phyloP scores from a whole-genome alignment of 345 rosid genomes.

The Salix exigua region DNA sequence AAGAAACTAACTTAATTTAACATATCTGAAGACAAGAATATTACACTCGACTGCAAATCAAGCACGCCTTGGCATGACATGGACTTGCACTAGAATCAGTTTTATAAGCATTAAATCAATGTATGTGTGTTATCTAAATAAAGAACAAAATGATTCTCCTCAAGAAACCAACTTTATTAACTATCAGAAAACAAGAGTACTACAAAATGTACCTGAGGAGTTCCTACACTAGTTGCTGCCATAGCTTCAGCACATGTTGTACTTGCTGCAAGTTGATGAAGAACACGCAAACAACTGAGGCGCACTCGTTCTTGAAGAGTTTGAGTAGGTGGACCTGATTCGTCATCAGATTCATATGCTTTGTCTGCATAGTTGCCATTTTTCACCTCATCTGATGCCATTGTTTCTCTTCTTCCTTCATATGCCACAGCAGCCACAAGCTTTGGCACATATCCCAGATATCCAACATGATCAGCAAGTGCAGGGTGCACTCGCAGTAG shows the following conservation, averaged over 20 bases:
- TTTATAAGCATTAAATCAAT: too few relatives aligned
- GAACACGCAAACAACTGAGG: conserved; percentile 93
- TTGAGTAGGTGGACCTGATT: conserved; percentile 52
- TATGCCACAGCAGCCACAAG: conserved; percentile 96
- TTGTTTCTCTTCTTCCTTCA: conserved; percentile 87
- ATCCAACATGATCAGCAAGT: conserved; percentile 95
- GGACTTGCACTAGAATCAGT: too few relatives aligned
- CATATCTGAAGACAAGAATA: not conserved
- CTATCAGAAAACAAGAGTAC: not conserved
- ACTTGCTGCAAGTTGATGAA: conserved; percentile 98
- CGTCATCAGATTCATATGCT: conserved; percentile 52
- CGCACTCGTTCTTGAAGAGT: conserved; percentile 97
- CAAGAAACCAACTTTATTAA: not conserved
- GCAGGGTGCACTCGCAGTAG: conserved; percentile 96
- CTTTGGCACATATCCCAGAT: conserved; percentile 97
- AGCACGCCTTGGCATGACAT: too few relatives aligned
- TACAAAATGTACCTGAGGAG: conserved; percentile 64
- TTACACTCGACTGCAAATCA: not conserved
- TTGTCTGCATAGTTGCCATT: conserved; percentile 44
- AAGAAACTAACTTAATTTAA: not conserved
- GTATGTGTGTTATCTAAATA: too few relatives aligned
- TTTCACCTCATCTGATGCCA: conserved; percentile 67
- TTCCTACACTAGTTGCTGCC: conserved; percentile 96
- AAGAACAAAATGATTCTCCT: not conserved
- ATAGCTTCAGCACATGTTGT: conserved; percentile 96